phyloP scores from a whole-genome alignment of 208 protist species.

The Leishmania tarentolae region DNA sequence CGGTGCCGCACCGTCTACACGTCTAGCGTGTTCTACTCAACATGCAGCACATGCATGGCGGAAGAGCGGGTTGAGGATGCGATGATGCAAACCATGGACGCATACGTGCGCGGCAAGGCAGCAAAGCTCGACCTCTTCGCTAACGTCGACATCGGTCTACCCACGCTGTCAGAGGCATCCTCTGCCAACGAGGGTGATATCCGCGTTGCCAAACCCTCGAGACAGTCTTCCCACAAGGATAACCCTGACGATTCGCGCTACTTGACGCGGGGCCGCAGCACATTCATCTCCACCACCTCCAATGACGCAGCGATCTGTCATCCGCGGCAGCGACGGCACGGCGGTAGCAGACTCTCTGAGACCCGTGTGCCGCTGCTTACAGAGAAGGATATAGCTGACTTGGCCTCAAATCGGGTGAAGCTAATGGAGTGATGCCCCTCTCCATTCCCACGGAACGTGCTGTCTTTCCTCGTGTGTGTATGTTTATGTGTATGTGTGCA shows the following conservation, averaged over 20 bases:
- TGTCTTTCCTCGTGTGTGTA: constrained; percentile 14
- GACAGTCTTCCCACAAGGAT: neutral
- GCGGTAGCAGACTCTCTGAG: neutral
- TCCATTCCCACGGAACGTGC: neutral
- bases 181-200: neutral
- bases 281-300: neutral
- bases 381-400: constrained; percentile 38
- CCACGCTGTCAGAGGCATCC: neutral
- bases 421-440: constrained; percentile 23
- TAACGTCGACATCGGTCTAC: constrained; percentile 21
- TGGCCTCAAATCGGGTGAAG: constrained; percentile 36
- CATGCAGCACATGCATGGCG: constrained; percentile 42
- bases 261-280: neutral
- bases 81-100: constrained; percentile 53
- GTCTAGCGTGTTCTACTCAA: constrained; percentile 18
- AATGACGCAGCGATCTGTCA: neutral
- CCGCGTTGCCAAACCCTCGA: neutral
- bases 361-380: constrained; percentile 27
- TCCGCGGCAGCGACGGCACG: neutral
- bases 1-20: constrained; percentile 49
- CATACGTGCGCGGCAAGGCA: constrained; percentile 34
- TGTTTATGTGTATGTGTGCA: neutral
- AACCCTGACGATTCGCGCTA: neutral
- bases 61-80: constrained; percentile 41
- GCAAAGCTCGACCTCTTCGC: constrained; percentile 31